phyloP scores from a whole-genome alignment of 176 grass and related monocot genomes.

The Poa annua region DNA sequence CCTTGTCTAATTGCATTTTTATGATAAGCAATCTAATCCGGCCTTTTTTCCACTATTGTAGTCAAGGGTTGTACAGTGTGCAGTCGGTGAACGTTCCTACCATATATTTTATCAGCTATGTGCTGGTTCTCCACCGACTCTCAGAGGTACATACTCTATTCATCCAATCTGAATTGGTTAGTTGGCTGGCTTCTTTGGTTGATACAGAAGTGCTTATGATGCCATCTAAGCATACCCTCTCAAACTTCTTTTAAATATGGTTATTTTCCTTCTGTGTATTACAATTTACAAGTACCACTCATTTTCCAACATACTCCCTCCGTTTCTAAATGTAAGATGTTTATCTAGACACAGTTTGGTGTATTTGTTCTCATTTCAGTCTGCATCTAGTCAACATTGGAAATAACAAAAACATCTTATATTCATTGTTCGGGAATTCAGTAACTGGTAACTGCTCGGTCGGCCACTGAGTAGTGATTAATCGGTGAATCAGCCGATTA shows the following conservation, averaged over 20 bases:
- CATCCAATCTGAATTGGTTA: conserved; percentile 12
- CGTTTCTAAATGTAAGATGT: too few species aligned
- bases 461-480: too few species aligned
- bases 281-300: conserved; percentile 22
- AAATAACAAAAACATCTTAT: too few species aligned
- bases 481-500: too few species aligned
- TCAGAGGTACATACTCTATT: conserved; percentile 67
- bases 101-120: conserved; percentile 99
- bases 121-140: conserved; percentile 66
- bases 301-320: background rate
- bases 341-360: too few species aligned
- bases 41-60: conserved; percentile 48
- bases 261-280: background rate
- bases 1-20: background rate
- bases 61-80: conserved; percentile 98
- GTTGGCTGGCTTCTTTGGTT: conserved; percentile 2
- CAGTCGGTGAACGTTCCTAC: conserved; percentile 83
- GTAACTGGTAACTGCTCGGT: too few species aligned
- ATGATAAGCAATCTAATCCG: conserved; percentile 28
- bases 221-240: conserved; percentile 19
- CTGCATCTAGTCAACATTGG: too few species aligned
- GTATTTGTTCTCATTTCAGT: too few species aligned
- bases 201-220: background rate
- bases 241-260: conserved; percentile 13
- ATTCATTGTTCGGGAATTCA: too few species aligned